Percentiles rank a stretch among this genome's conserved stretches.
These are phyloP conservation scores for cucumber (Cucumis sativus) DNA, from an alignment of 306 rosid species.

Conservation along the genomic window DNA sequence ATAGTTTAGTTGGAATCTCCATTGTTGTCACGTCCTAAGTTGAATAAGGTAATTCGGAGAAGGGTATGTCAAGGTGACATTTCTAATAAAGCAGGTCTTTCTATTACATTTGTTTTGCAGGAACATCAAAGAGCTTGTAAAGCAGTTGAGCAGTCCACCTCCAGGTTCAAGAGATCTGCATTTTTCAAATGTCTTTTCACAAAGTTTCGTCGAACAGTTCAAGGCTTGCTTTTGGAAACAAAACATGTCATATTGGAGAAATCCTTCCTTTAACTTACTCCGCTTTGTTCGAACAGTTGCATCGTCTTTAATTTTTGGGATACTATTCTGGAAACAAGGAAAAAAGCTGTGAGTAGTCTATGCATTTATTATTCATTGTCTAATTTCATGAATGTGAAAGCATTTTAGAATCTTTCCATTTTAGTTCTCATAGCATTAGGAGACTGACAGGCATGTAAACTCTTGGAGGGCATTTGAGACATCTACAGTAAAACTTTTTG, in stretches of 20 bases:
- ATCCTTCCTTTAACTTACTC: constrained; percentile 28
- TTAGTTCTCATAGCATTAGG: neutral
- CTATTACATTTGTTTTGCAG: neutral
- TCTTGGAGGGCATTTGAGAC: too few species aligned
- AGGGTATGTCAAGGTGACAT: neutral
- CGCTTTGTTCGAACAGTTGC: constrained; percentile 14
- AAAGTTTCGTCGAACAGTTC: constrained; percentile 23
- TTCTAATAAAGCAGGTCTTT: neutral
- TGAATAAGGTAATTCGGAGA: too few species aligned
- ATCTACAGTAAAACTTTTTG: too few species aligned
- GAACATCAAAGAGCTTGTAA: constrained; percentile 13
- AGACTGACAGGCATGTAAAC: neutral
- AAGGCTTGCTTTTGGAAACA: constrained; percentile 35
- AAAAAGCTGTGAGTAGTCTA: constrained; percentile 17
- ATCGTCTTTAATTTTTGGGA: constrained; percentile 22
- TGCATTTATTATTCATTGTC: neutral
- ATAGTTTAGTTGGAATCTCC: neutral
- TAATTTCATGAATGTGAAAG: neutral
- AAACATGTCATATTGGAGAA: constrained; percentile 33
- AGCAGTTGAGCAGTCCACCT: constrained; percentile 16
- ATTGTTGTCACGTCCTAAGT: neutral
- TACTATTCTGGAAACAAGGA: constrained; percentile 27
- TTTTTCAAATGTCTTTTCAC: constrained; percentile 26
- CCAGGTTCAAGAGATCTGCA: constrained; percentile 26
- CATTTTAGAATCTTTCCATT: neutral